Evolutionary conservation across 2,329 filamentous ascomycete species (phyloP).

Genomic region (Paraphaeosphaeria minitans): DNA sequence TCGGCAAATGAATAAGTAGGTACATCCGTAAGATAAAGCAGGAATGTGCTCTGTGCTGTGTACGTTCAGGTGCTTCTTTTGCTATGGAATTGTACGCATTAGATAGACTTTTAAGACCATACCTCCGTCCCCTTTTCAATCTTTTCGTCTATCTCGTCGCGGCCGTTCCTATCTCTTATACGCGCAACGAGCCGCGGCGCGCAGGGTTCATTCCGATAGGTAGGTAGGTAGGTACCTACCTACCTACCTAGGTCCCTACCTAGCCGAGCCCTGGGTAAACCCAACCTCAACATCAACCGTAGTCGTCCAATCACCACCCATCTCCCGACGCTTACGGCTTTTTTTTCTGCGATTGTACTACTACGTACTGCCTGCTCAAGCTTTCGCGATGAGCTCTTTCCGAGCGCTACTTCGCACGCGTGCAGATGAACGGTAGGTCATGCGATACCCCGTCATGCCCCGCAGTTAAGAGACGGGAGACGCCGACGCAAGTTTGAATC

Average conservation of each 20-base stretch:
- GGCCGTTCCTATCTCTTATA: too few species aligned
- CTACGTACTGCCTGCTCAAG: background rate
- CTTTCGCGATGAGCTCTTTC: background rate
- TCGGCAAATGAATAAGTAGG: too few species aligned
- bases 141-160: too few species aligned
- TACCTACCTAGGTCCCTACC: too few species aligned
- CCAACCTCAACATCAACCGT: background rate
- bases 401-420: slow-evolving; percentile 12
- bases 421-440: slow-evolving; percentile 10
- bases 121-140: too few species aligned
- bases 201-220: slow-evolving; percentile 1
- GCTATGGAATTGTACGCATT: too few species aligned
- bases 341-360: background rate
- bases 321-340: too few species aligned
- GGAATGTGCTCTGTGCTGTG: too few species aligned
- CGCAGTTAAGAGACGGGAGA: background rate
- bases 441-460: background rate
- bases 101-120: too few species aligned
- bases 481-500: background rate
- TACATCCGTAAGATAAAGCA: too few species aligned
- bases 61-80: too few species aligned
- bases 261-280: background rate
- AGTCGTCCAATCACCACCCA: background rate
- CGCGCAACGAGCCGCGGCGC: background rate
- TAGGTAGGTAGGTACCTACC: too few species aligned